Conservation (phyloP, 2,329 filamentous ascomycete species). For the Lachnellula subtilissima region DNA sequence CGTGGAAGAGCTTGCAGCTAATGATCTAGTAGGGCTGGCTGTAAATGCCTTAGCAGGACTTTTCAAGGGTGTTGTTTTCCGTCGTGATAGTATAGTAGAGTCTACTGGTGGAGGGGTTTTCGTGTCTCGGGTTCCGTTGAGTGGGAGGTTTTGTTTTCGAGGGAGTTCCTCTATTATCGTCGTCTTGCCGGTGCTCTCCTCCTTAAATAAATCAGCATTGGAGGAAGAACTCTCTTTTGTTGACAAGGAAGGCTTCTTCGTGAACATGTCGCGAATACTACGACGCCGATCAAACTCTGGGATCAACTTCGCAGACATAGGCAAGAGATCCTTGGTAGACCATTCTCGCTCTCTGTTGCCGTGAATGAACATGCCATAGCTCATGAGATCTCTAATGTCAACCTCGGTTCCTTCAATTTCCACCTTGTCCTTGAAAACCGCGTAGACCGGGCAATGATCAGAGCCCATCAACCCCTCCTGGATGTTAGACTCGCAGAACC, state of each 20-base stretch:
- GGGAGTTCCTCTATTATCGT: background rate
- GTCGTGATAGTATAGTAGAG: background rate
- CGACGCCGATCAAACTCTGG: constrained; percentile 81
- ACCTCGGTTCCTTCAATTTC: constrained; percentile 42
- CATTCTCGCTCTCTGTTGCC: constrained; percentile 65
- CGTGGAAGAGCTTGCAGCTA: constrained; percentile 4
- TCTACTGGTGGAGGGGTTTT: background rate
- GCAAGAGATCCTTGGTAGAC: constrained; percentile 60
- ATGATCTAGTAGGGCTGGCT: constrained; percentile 2
- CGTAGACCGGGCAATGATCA: constrained; percentile 93
- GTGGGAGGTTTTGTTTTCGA: background rate
- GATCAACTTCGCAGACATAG: constrained; percentile 75
- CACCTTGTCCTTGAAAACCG: constrained; percentile 62
- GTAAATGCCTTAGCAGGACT: background rate
- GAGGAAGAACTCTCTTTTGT: constrained; percentile 11
- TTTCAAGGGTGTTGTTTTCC: constrained; percentile 14
- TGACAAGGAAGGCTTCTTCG: constrained; percentile 41
- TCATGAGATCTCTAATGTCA: constrained; percentile 69
- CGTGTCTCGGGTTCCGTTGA: background rate
- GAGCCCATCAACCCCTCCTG: constrained; percentile 93
- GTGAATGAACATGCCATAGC: constrained; percentile 67
- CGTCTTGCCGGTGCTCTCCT: background rate
- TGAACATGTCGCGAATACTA: constrained; percentile 93
- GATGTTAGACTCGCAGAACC: constrained; percentile 78
- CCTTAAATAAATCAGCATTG: background rate